Percentiles rank a stretch among this genome's conserved stretches.
These are phyloP conservation scores for Russula sp. DNA, from an alignment of 768 basidiomycete genomes.

Conservation along the genomic window DNA sequence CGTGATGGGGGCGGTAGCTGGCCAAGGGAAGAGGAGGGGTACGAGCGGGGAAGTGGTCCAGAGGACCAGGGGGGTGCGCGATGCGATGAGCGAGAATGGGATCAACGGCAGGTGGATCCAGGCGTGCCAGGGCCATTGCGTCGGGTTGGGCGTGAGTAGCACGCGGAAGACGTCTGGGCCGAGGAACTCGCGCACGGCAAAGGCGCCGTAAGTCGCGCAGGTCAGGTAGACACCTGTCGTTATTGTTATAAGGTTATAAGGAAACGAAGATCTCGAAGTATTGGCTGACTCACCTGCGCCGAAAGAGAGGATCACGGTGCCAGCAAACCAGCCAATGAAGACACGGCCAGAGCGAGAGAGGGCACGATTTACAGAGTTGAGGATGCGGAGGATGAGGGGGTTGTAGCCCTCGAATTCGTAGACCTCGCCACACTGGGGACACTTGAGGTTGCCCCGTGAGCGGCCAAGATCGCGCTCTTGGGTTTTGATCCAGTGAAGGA, in stretches of 20 bases:
- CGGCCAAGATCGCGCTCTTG: conserved; percentile 51
- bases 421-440: conserved; percentile 63
- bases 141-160: conserved; percentile 59
- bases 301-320: conserved; percentile 45
- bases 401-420: conserved; percentile 66
- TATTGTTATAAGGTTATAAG: too few species aligned
- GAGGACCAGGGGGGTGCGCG: conserved; percentile 34
- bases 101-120: conserved; percentile 69
- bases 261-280: conserved; percentile 11
- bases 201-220: conserved; percentile 62
- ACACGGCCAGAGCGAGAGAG: conserved; percentile 46
- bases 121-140: conserved; percentile 70
- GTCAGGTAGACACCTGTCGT: conserved; percentile 39
- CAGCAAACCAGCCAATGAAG: conserved; percentile 44
- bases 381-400: conserved; percentile 41
- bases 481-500: conserved; percentile 72
- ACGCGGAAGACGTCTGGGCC: conserved; percentile 51
- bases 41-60: conserved; percentile 25
- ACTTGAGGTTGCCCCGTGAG: conserved; percentile 61
- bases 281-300: conserved; percentile 46
- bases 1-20: conserved; percentile 24
- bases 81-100: conserved; percentile 57
- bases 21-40: conserved; percentile 30
- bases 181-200: conserved; percentile 60
- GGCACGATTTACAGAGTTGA: conserved; percentile 44